Percentiles rank a stretch among this genome's conserved stretches.
These are phyloP conservation scores for Linum trigynum DNA, from an alignment of 345 rosid species.

Conservation along the genomic window DNA sequence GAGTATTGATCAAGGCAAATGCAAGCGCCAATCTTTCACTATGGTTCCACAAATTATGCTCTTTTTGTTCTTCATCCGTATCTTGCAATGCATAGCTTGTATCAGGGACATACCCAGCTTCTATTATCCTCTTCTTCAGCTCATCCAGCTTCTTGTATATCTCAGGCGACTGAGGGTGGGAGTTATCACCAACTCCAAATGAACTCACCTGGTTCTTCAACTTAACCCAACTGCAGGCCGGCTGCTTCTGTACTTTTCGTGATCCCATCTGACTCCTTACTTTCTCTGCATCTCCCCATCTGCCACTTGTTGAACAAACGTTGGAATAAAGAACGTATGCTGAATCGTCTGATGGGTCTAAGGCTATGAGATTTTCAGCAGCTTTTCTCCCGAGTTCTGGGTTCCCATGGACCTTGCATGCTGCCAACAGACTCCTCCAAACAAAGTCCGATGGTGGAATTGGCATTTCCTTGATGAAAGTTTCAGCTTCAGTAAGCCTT, in stretches of 20 bases:
- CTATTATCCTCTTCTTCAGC: conserved; percentile 63
- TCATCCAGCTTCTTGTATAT: conserved; percentile 67
- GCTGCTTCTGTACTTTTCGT: conserved; percentile 61
- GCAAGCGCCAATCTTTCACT: conserved; percentile 91
- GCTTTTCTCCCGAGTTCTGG: conserved; percentile 66
- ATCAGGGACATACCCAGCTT: conserved; percentile 72
- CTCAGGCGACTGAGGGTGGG: conserved; percentile 44
- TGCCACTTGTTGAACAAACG: conserved; percentile 71
- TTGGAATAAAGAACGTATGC: conserved; percentile 78
- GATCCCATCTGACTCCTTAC: conserved; percentile 68
- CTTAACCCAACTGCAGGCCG: conserved; percentile 94
- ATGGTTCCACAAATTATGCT: conserved; percentile 79
- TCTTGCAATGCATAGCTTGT: conserved; percentile 76
- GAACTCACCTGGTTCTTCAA: conserved; percentile 44
- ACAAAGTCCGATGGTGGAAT: conserved; percentile 51
- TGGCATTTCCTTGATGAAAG: conserved; percentile 60
- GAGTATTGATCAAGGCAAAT: conserved; percentile 48
- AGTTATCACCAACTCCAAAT: conserved; percentile 69
- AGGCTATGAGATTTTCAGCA: conserved; percentile 44
- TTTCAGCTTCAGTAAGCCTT: conserved; percentile 56
- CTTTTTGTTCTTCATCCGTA: conserved; percentile 89
- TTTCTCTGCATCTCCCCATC: conserved; percentile 65
- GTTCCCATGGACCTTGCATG: conserved; percentile 70
- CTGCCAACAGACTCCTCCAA: conserved; percentile 78
- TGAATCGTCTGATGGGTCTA: conserved; percentile 72